phyloP scores from a whole-genome alignment of 1,284 basidiomycete species.

The Apiotrichum gracile region DNA sequence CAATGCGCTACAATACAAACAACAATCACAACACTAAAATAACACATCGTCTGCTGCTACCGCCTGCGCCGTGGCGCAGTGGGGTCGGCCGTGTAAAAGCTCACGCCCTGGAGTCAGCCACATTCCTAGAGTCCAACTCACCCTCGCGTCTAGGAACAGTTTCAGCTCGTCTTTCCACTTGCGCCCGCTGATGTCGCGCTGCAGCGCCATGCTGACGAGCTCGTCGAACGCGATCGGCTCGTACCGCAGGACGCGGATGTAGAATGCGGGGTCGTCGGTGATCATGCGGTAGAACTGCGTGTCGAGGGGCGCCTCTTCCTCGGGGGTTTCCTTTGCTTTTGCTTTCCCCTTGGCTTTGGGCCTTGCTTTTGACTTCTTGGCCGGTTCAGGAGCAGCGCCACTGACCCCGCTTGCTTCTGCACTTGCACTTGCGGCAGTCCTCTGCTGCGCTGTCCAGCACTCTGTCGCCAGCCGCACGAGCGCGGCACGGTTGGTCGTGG shows the following conservation, averaged over 20 bases:
- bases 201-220: conserved; percentile 31
- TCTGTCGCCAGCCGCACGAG: conserved; percentile 30
- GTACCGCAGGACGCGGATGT: conserved; percentile 38
- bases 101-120: conserved; percentile 29
- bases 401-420: not conserved
- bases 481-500: conserved; percentile 21
- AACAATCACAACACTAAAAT: not conserved
- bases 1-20: too few relatives aligned
- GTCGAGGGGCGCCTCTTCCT: conserved; percentile 29
- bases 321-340: conserved; percentile 1
- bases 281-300: conserved; percentile 30
- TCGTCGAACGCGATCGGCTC: conserved; percentile 46
- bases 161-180: conserved; percentile 39
- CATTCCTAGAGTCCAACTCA: conserved; percentile 13
- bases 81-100: conserved; percentile 38
- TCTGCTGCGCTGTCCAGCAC: conserved; percentile 37
- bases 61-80: conserved; percentile 32
- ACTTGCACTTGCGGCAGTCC: not conserved
- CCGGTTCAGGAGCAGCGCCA: too few relatives aligned
- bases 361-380: too few relatives aligned
- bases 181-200: conserved; percentile 24
- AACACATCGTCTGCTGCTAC: not conserved
- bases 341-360: conserved; percentile 2
- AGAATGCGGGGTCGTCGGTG: conserved; percentile 26
- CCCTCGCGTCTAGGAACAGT: conserved; percentile 39